Conservation (phyloP, 805 yeast species). For the Metschnikowia hibisci region DNA sequence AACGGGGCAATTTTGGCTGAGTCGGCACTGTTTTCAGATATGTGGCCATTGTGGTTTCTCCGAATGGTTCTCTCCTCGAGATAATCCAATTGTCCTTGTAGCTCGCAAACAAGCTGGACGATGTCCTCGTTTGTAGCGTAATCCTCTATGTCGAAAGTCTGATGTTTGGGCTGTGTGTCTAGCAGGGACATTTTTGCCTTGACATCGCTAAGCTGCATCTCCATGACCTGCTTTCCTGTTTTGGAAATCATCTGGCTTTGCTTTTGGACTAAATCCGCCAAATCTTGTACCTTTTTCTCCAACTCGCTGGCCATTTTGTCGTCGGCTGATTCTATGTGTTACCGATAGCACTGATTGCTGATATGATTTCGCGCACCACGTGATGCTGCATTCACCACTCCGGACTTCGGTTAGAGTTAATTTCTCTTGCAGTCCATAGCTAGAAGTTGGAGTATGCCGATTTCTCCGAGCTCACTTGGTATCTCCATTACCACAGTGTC, state of each 20-base stretch:
- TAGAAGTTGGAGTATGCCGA: too few species aligned
- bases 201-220: slow-evolving; percentile 59
- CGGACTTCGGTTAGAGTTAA: too few species aligned
- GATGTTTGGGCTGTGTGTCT: slow-evolving; percentile 14
- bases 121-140: slow-evolving; percentile 79
- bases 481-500: too few species aligned
- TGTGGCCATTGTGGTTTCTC: slow-evolving; percentile 61
- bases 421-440: too few species aligned
- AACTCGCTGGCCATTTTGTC: slow-evolving; percentile 7
- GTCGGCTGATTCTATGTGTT: neutral
- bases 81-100: slow-evolving; percentile 80
- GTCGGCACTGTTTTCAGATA: slow-evolving; percentile 36
- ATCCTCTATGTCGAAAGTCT: slow-evolving; percentile 45
- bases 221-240: slow-evolving; percentile 77
- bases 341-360: too few species aligned
- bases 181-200: slow-evolving; percentile 21
- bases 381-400: too few species aligned
- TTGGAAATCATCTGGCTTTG: slow-evolving; percentile 64
- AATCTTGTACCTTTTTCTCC: slow-evolving; percentile 42
- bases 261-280: slow-evolving; percentile 54
- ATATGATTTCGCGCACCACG: too few species aligned
- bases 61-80: slow-evolving; percentile 74
- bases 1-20: slow-evolving; percentile 53
- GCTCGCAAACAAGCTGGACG: slow-evolving; percentile 80
- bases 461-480: too few species aligned